phyloP scores from a whole-genome alignment of 805 yeast species.

The Ogataea philodendri region DNA sequence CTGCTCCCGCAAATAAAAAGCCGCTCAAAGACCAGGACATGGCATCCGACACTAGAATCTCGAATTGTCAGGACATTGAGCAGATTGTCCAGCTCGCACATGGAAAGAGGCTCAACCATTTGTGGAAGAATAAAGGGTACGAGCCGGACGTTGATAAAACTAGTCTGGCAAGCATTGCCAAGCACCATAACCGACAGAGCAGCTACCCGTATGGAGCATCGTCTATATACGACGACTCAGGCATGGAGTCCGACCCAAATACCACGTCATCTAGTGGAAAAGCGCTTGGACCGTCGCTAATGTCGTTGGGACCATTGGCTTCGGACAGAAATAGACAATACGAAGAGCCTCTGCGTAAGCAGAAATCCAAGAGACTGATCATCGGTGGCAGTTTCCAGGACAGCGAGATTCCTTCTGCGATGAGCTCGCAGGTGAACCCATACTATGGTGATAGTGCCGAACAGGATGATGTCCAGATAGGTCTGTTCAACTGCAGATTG shows the following conservation, averaged over 20 bases:
- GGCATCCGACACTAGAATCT: constrained; percentile 17
- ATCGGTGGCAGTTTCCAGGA: constrained; percentile 28
- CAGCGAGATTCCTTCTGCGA: constrained; percentile 9
- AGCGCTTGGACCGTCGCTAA: constrained; percentile 12
- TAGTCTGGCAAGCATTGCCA: constrained; percentile 20
- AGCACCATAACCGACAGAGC: background rate
- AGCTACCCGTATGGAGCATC: constrained; percentile 3
- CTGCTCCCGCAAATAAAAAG: constrained; percentile 23
- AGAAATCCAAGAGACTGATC: constrained; percentile 21
- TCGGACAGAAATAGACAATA: constrained; percentile 1
- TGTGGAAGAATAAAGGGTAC: constrained; percentile 54
- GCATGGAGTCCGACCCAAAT: constrained; percentile 12
- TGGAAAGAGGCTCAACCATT: constrained; percentile 36
- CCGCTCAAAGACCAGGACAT: constrained; percentile 20
- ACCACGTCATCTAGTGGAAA: constrained; percentile 3
- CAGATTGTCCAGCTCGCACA: constrained; percentile 25
- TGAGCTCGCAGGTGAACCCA: constrained; percentile 7
- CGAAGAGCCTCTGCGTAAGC: constrained; percentile 15
- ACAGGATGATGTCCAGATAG: constrained; percentile 20
- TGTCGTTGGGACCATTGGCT: constrained; percentile 3
- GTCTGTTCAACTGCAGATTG: constrained; percentile 25
- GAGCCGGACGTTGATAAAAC: constrained; percentile 32
- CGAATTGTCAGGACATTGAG: constrained; percentile 30
- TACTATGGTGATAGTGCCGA: constrained; percentile 8
- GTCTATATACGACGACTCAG: constrained; percentile 1